These are phyloP conservation scores for Chamaecrista fasciculata DNA, from an alignment of 306 rosid species.

Conservation along the genomic window DNA sequence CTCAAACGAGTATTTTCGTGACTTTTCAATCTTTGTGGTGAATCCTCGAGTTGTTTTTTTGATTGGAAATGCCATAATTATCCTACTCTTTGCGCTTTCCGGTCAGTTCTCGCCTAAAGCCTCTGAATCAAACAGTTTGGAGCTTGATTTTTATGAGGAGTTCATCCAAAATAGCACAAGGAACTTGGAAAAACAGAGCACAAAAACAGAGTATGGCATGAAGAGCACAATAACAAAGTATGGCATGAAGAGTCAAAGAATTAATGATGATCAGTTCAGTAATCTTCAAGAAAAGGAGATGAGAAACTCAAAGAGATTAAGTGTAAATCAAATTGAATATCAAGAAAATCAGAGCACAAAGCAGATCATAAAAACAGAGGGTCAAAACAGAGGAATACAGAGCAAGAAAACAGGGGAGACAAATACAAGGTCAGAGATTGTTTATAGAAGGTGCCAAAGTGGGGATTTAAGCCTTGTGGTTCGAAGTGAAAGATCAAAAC, in stretches of 20 bases:
- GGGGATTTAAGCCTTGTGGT: slow-evolving; percentile 29
- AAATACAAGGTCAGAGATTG: slow-evolving; percentile 28
- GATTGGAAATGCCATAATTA: slow-evolving; percentile 66
- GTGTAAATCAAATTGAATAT: neutral
- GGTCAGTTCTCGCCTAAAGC: slow-evolving; percentile 47
- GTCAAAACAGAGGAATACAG: slow-evolving; percentile 1
- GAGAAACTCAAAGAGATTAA: neutral
- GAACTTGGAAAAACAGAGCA: slow-evolving; percentile 13
- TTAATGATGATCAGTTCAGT: neutral
- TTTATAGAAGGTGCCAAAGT: slow-evolving; percentile 46
- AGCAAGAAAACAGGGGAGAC: slow-evolving; percentile 23
- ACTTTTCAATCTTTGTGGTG: slow-evolving; percentile 38
- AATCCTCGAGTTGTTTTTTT: slow-evolving; percentile 69
- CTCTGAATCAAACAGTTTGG: slow-evolving; percentile 21
- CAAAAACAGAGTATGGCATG: slow-evolving; percentile 27
- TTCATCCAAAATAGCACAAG: slow-evolving; percentile 42
- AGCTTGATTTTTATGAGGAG: slow-evolving; percentile 51
- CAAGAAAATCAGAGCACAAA: neutral
- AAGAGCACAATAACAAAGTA: slow-evolving; percentile 25
- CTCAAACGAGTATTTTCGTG: slow-evolving; percentile 54
- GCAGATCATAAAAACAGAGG: neutral
- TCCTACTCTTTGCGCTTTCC: slow-evolving; percentile 60
- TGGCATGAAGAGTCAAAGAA: slow-evolving; percentile 35
- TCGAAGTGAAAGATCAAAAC: slow-evolving; percentile 29
- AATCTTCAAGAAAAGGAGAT: neutral